These are phyloP conservation scores for Gracilaria vermiculophylla DNA, from an alignment of 23 red algal species.

Conservation along the genomic window DNA sequence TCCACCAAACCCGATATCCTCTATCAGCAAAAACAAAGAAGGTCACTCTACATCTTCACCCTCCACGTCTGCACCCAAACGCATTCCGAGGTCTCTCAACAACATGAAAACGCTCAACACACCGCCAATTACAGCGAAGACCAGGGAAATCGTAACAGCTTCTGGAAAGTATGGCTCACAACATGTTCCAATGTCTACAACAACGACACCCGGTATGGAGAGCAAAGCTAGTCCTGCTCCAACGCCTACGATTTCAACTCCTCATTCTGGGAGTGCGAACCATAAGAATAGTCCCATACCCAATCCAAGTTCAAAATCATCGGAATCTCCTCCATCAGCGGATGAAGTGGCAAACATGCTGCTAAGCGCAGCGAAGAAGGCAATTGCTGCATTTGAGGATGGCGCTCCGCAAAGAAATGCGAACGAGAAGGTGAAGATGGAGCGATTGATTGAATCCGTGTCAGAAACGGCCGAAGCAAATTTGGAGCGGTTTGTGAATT, in stretches of 20 bases:
- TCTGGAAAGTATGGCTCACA: not conserved
- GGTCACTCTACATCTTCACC: not conserved
- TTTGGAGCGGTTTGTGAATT: constrained; percentile 65
- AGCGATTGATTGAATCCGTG: constrained; percentile 46
- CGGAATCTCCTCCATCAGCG: not conserved
- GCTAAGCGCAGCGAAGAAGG: constrained; percentile 41
- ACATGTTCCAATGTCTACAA: constrained; percentile 20
- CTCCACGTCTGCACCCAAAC: constrained; percentile 13
- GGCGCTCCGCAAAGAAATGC: constrained; percentile 24
- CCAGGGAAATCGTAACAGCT: not conserved
- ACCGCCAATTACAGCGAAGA: not conserved
- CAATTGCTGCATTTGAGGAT: constrained; percentile 41
- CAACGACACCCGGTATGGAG: not conserved
- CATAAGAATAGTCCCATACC: not conserved
- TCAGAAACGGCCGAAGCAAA: constrained; percentile 51
- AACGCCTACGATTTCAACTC: not conserved
- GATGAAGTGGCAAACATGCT: constrained; percentile 40
- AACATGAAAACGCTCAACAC: not conserved
- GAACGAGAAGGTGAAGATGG: constrained; percentile 54
- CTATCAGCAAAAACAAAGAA: not conserved
- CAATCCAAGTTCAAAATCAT: not conserved
- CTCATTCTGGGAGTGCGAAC: not conserved
- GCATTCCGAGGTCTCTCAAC: constrained; percentile 4
- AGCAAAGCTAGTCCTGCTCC: not conserved
- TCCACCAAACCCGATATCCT: not conserved